These are phyloP conservation scores for Xylogone sp. DNA, from an alignment of 2,329 filamentous ascomycete genomes.

Conservation along the genomic window DNA sequence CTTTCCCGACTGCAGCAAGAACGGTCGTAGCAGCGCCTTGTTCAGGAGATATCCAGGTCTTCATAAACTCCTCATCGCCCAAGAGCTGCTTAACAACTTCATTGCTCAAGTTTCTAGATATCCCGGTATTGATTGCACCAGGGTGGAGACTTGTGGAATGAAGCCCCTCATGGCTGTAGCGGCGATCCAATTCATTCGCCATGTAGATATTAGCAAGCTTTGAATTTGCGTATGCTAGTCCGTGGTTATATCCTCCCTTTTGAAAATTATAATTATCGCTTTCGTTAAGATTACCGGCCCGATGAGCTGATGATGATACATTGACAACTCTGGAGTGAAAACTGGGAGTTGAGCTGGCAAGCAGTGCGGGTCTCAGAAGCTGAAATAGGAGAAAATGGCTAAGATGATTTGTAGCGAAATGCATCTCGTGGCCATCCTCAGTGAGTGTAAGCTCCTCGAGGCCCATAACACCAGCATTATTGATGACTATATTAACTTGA, in stretches of 20 bases:
- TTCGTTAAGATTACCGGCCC: constrained; percentile 36
- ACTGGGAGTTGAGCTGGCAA: constrained; percentile 31
- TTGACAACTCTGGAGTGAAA: constrained; percentile 43
- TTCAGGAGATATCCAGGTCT: constrained; percentile 1
- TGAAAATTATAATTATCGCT: constrained; percentile 13
- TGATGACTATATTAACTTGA: constrained; percentile 30
- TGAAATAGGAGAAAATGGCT: constrained; percentile 49
- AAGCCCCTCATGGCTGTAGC: constrained; percentile 33
- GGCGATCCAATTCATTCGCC: constrained; percentile 41
- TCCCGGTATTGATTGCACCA: constrained; percentile 26
- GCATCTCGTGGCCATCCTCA: constrained; percentile 42
- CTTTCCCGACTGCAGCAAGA: constrained; percentile 27
- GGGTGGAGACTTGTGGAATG: constrained; percentile 38
- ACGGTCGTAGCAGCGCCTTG: constrained; percentile 35
- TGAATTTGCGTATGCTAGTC: constrained; percentile 34
- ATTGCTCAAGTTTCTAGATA: constrained; percentile 23
- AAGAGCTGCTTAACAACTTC: constrained; percentile 1
- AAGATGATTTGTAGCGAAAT: constrained; percentile 50
- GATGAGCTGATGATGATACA: constrained; percentile 40
- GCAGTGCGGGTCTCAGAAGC: constrained; percentile 39
- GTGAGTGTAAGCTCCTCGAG: no score
- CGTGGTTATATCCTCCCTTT: constrained; percentile 33
- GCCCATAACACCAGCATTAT: no score
- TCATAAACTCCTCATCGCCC: background rate
- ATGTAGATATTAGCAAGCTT: constrained; percentile 43